A percentile compares a stretch with the other conserved stretches of the same genome.
These are phyloP conservation scores for Plasmodium berghei DNA, from an alignment of 169 alveolate species.

Conservation along the genomic window DNA sequence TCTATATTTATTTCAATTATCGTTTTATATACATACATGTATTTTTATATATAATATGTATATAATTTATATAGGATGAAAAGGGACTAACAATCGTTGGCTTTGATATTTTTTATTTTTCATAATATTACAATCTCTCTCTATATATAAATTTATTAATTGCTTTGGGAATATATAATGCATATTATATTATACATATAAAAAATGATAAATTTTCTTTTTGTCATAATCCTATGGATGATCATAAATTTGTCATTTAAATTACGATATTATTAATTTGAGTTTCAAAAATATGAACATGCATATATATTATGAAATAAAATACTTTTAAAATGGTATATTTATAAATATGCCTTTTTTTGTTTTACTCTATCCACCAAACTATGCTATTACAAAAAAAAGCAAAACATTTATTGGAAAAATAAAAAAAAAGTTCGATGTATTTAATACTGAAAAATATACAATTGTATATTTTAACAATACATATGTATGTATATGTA, in stretches of 20 bases:
- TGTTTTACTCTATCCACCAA: neutral
- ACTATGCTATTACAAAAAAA: neutral
- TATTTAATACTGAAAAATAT: neutral
- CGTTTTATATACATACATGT: too few species aligned
- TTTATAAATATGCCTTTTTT: neutral
- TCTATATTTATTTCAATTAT: too few species aligned
- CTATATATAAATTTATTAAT: too few species aligned
- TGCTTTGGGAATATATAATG: too few species aligned
- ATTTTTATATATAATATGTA: too few species aligned
- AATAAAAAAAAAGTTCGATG: neutral
- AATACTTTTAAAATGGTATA: neutral
- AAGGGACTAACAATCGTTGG: too few species aligned
- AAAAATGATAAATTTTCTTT: too few species aligned
- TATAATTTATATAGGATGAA: too few species aligned
- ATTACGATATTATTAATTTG: neutral
- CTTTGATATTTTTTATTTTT: too few species aligned
- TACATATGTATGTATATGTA: neutral
- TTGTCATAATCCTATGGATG: too few species aligned
- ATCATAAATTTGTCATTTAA: neutral
- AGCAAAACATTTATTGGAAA: neutral
- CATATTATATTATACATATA: too few species aligned
- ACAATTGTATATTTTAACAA: neutral
- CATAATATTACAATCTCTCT: too few species aligned
- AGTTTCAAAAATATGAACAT: neutral
- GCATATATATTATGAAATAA: neutral